phyloP scores from a whole-genome alignment of 768 basidiomycete species.

The Rhizopogon vesiculosus region DNA sequence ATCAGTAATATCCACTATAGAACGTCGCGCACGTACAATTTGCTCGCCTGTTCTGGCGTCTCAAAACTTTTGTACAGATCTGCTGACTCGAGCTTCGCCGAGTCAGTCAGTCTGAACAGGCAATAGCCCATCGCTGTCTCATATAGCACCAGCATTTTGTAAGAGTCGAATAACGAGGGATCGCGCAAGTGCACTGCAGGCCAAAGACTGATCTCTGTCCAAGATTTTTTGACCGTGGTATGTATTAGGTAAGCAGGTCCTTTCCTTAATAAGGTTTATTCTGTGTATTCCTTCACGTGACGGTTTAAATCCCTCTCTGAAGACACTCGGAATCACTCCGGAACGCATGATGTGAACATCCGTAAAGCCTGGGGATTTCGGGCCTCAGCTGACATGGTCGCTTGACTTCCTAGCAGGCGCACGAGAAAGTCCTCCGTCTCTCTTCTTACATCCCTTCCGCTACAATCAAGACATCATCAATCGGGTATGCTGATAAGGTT shows the following conservation, averaged over 20 bases:
- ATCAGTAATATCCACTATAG: background rate
- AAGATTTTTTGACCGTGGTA: slow-evolving; percentile 31
- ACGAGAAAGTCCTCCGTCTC: no score
- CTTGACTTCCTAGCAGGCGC: no score
- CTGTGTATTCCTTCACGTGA: no score
- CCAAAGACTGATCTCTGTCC: background rate
- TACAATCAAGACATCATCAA: background rate
- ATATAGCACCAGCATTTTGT: slow-evolving; percentile 88
- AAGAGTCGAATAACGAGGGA: slow-evolving; percentile 6
- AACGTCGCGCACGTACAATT: slow-evolving; percentile 58
- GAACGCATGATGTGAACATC: no score
- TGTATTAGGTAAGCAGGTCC: no score
- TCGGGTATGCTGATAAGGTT: background rate
- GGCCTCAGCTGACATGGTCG: no score
- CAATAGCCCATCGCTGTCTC: slow-evolving; percentile 96
- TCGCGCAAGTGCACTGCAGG: background rate
- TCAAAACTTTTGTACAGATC: slow-evolving; percentile 92
- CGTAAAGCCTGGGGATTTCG: no score
- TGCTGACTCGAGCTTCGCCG: slow-evolving; percentile 80
- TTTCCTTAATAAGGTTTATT: no score
- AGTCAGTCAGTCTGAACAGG: slow-evolving; percentile 92
- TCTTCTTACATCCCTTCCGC: background rate
- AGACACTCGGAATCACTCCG: no score
- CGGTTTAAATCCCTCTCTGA: no score
- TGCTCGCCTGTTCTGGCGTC: slow-evolving; percentile 87